Percentiles rank a stretch among this genome's conserved stretches.
Conservation (phyloP, 1,284 basidiomycete species). For the Sporisorium graminicola region DNA sequence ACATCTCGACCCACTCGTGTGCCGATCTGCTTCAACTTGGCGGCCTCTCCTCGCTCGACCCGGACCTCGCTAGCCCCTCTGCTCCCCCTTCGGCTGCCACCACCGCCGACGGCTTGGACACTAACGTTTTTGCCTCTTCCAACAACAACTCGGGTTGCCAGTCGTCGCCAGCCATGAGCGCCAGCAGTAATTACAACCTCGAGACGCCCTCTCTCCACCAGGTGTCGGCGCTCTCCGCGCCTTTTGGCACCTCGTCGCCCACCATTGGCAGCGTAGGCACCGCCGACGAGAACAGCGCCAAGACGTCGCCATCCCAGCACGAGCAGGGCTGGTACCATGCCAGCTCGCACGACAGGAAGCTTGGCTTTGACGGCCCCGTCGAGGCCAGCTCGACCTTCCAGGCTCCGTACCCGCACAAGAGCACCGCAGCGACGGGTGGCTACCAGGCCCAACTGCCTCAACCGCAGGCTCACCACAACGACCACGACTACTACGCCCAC, state of each 20-base stretch:
- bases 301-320: constrained; percentile 28
- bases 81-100: constrained; percentile 11
- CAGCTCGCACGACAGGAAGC: constrained; percentile 19
- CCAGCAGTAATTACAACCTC: constrained; percentile 37
- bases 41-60: constrained; percentile 17
- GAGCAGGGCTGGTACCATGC: constrained; percentile 25
- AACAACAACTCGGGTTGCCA: constrained; percentile 13
- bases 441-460: constrained; percentile 20
- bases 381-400: constrained; percentile 19
- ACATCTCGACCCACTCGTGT: constrained; percentile 14
- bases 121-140: constrained; percentile 12
- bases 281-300: constrained; percentile 19
- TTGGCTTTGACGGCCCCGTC: constrained; percentile 12
- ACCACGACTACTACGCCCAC: constrained; percentile 28
- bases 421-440: neutral
- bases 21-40: constrained; percentile 18
- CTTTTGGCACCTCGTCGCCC: constrained; percentile 34
- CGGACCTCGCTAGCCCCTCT: neutral
- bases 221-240: constrained; percentile 21
- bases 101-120: constrained; percentile 5
- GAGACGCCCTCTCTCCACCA: constrained; percentile 36
- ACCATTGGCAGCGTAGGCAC: constrained; percentile 27
- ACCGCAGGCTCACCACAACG: constrained; percentile 16
- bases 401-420: constrained; percentile 22
- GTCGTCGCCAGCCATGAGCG: constrained; percentile 37